Percentiles rank a stretch among this genome's conserved stretches.
These are phyloP conservation scores for Epichloe glyceriae DNA, from an alignment of 2,329 filamentous ascomycete species.

Conservation along the genomic window DNA sequence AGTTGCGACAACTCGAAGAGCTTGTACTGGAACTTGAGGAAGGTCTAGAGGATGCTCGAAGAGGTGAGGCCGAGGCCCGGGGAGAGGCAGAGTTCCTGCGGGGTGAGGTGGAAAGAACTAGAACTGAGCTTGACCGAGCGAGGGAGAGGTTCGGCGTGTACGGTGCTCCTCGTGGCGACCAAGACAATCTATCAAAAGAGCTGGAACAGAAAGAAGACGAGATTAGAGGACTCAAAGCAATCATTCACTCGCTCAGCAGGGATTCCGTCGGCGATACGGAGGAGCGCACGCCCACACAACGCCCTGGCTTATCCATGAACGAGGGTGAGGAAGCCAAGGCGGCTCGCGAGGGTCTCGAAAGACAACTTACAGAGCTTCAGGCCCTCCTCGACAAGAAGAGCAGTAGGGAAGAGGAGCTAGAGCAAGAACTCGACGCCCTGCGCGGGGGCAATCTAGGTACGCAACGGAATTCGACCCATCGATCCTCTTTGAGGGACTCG, in stretches of 20 bases:
- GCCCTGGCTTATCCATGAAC: constrained; percentile 24
- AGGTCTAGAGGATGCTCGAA: constrained; percentile 82
- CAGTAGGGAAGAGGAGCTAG: constrained; percentile 68
- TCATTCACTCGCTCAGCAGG: constrained; percentile 88
- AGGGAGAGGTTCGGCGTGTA: constrained; percentile 54
- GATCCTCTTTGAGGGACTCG: constrained; percentile 51
- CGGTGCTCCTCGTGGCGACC: constrained; percentile 28
- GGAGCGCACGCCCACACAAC: constrained; percentile 17
- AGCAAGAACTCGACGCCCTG: constrained; percentile 64
- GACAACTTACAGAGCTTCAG: constrained; percentile 68
- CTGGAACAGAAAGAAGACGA: constrained; percentile 93
- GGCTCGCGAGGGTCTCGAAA: constrained; percentile 55
- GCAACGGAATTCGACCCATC: constrained; percentile 26
- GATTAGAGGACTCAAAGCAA: constrained; percentile 91
- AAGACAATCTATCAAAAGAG: constrained; percentile 50
- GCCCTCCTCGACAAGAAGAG: constrained; percentile 59
- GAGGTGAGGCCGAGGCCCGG: constrained; percentile 88
- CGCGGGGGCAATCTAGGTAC: constrained; percentile 26
- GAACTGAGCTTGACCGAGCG: constrained; percentile 77
- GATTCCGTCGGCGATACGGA: constrained; percentile 44
- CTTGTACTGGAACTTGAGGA: constrained; percentile 95
- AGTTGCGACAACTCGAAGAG: constrained; percentile 91
- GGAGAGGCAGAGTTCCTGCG: constrained; percentile 92
- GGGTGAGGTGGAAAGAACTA: constrained; percentile 84
- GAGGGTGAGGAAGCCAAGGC: constrained; percentile 15